A percentile compares a stretch with the other conserved stretches of the same genome.
Evolutionary conservation across 2,329 filamentous ascomycete species (phyloP).

Genomic region (Alternaria ventricosa): DNA sequence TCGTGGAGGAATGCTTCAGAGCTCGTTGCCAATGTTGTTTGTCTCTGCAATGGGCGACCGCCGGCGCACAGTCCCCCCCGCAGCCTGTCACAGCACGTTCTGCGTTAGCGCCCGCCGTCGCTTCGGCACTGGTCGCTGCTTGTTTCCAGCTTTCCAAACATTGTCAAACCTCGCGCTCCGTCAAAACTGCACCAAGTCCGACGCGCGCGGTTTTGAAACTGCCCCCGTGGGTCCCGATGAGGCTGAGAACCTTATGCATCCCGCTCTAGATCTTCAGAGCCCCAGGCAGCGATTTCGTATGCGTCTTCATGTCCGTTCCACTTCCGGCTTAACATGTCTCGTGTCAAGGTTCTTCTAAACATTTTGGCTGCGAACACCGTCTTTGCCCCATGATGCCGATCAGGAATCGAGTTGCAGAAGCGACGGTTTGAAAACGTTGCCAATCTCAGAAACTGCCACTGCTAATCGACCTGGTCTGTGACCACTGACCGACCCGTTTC

Average conservation of each 20-base stretch:
- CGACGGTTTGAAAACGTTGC: constrained; percentile 52
- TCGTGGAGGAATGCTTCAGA: not conserved
- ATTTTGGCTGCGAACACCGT: constrained; percentile 40
- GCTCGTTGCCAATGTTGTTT: not conserved
- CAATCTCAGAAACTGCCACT: constrained; percentile 50
- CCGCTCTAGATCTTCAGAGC: constrained; percentile 26
- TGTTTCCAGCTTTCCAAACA: constrained; percentile 48
- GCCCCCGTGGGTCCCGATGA: constrained; percentile 38
- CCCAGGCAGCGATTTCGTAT: constrained; percentile 37
- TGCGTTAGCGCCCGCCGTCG: constrained; percentile 46
- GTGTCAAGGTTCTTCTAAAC: constrained; percentile 48
- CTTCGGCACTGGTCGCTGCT: constrained; percentile 39
- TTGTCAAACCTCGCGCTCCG: constrained; percentile 48
- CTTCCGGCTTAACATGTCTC: constrained; percentile 48
- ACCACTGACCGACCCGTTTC: constrained; percentile 37
- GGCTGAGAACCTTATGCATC: constrained; percentile 39
- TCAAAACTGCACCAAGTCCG: constrained; percentile 45
- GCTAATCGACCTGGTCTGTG: constrained; percentile 45
- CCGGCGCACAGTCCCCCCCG: constrained; percentile 37
- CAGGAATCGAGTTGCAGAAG: constrained; percentile 45
- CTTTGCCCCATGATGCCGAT: constrained; percentile 43
- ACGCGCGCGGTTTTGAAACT: constrained; percentile 51
- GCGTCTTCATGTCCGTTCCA: constrained; percentile 33
- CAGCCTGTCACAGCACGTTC: constrained; percentile 38
- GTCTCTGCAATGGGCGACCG: constrained; percentile 6